Conservation (phyloP, 73 alveolate species). For the Tetrahymena malaccensis region DNA sequence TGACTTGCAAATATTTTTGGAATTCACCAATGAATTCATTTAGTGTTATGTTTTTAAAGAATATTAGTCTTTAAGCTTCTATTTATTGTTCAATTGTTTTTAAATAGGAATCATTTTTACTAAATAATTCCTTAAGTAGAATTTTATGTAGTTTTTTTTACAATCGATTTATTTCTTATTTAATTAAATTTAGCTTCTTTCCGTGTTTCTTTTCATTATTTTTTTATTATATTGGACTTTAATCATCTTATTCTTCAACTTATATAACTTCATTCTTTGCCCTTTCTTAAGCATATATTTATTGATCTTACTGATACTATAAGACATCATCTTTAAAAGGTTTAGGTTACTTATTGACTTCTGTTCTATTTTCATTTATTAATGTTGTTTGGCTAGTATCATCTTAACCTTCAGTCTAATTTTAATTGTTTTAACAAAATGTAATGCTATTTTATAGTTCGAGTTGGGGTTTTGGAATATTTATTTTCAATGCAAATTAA, state of each 20-base stretch:
- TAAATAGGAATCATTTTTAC: neutral
- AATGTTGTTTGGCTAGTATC: neutral
- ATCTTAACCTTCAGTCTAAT: neutral
- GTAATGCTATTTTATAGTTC: no score
- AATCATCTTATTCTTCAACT: neutral
- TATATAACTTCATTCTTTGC: neutral
- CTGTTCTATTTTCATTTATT: neutral
- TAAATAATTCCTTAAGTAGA: neutral
- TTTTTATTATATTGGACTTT: neutral
- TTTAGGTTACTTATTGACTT: neutral
- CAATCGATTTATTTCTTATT: neutral
- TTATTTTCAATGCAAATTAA: no score
- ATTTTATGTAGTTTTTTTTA: neutral
- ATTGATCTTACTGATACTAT: neutral
- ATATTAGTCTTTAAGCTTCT: neutral
- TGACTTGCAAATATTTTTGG: neutral
- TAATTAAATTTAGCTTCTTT: neutral
- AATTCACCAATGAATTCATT: neutral
- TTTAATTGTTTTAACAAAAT: neutral
- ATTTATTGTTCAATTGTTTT: neutral
- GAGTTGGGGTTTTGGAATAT: neutral
- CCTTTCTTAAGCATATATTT: neutral
- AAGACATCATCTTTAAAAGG: neutral
- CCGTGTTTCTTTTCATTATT: neutral
- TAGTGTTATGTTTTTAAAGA: neutral